Conservation (phyloP, 257 asterid species). For the Solanum clarkiae region DNA sequence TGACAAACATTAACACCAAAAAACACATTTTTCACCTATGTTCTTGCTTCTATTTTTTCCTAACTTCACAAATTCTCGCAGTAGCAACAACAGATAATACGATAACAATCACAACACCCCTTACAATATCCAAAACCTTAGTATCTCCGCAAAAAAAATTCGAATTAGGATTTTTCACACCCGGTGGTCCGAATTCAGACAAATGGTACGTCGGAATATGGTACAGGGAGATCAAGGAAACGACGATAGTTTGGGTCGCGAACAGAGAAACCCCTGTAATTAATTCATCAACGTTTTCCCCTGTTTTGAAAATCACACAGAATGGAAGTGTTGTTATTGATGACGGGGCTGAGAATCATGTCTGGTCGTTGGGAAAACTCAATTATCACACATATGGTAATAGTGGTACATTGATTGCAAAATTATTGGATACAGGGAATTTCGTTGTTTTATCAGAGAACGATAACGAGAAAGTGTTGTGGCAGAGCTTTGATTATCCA, state of each 20-base stretch:
- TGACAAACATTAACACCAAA: neutral
- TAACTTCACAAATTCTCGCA: neutral
- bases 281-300: neutral
- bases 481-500: conserved; percentile 70
- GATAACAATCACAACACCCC: conserved; percentile 9
- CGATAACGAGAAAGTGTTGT: conserved; percentile 9
- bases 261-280: neutral
- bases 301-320: neutral
- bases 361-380: neutral
- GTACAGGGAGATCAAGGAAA: neutral
- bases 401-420: neutral
- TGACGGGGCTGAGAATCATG: neutral
- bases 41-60: neutral
- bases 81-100: neutral
- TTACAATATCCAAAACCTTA: conserved; percentile 5
- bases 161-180: conserved; percentile 9
- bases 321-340: conserved; percentile 5
- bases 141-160: conserved; percentile 1
- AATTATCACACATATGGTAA: neutral
- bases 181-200: conserved; percentile 1
- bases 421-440: conserved; percentile 15
- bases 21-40: neutral
- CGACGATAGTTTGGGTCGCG: conserved; percentile 12
- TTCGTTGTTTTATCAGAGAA: conserved; percentile 23
- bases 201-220: conserved; percentile 18